A percentile compares a stretch with the other conserved stretches of the same genome.
Conservation (phyloP, 129 eudicot species). For the Oenanthe sinensis region DNA sequence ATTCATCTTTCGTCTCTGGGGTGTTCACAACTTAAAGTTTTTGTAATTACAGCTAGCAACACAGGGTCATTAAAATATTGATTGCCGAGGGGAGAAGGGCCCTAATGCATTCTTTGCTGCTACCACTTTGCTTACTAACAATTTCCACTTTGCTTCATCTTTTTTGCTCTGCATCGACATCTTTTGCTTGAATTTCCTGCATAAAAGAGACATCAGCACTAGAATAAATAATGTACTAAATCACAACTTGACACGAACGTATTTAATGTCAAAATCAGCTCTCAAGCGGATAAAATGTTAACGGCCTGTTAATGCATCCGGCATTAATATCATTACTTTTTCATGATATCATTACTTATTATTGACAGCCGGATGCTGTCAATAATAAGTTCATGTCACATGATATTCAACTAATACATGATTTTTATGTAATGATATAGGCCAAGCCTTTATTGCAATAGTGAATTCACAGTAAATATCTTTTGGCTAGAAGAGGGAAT, state of each 20-base stretch:
- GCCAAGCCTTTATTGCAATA: too few species aligned
- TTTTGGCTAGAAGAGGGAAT: background rate
- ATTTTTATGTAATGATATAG: too few species aligned
- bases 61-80: slow-evolving; percentile 17
- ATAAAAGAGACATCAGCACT: background rate
- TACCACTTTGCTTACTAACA: slow-evolving; percentile 47
- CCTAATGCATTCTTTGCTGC: slow-evolving; percentile 36
- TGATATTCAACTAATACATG: background rate
- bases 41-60: background rate
- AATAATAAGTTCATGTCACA: background rate
- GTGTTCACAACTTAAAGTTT: background rate
- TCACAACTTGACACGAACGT: background rate
- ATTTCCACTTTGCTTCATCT: slow-evolving; percentile 47
- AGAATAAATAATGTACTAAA: background rate
- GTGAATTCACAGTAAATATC: background rate
- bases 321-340: too few species aligned
- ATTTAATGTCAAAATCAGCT: background rate
- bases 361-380: too few species aligned
- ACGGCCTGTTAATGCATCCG: background rate
- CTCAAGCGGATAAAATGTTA: background rate
- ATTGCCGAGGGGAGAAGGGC: slow-evolving; percentile 24
- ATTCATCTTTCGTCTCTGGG: background rate
- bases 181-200: slow-evolving; percentile 54
- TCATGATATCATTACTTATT: too few species aligned
- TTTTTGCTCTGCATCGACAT: slow-evolving; percentile 46